Base-by-base conservation (phyloP, 1,284 basidiomycete genomes). In the Termitomyces sp. region DNA sequence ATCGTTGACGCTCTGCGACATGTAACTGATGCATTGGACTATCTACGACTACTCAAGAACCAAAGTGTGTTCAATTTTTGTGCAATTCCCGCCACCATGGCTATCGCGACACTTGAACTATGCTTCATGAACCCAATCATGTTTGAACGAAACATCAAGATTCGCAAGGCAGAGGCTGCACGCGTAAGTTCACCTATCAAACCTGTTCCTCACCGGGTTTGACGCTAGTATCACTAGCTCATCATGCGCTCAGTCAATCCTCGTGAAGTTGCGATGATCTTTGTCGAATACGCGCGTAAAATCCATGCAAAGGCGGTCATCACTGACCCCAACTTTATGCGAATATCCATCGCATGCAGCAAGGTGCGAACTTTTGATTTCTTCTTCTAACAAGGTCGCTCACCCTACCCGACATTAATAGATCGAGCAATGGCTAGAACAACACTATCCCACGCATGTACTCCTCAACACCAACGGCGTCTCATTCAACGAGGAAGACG, bases 31-130 rank as follows among this genome's bases (percentile, higher is more conserved):
- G 78, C 90, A 7, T 74, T 99, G 62, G 96, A 99, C 68, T 99
- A 98, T 69, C 78, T 99, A 59, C 78, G 83, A 24, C 69, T 97
- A 45, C 75, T 99, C 62, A 88, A 83, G 69, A 95, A 91, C 70
- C 96, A 98, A 73, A 88, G 80, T 54, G 84, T 97, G 26, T 99
- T 99, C 79, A 93, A 93, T 71, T 99, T 99, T 72, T 94, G 92
- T 62, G 93, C 96, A 3, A 93, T 98, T 55, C 96, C 96, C 9
- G 92, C 91, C 31, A 83, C 87, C 19, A 98, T 99, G 96, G 94
- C 96, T 0, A 90, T 99, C 61, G 95, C 97, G 5, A 99, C 95
- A 6, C 76, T 99, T 24, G 83, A 90, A 46, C 69, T 89, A 49
- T 96, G 94, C 71, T 97, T 95, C 72, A 92, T 91, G 89, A 99